Evolutionary conservation across 768 basidiomycete genomes (phyloP).

Genomic region (Collybia sordida): DNA sequence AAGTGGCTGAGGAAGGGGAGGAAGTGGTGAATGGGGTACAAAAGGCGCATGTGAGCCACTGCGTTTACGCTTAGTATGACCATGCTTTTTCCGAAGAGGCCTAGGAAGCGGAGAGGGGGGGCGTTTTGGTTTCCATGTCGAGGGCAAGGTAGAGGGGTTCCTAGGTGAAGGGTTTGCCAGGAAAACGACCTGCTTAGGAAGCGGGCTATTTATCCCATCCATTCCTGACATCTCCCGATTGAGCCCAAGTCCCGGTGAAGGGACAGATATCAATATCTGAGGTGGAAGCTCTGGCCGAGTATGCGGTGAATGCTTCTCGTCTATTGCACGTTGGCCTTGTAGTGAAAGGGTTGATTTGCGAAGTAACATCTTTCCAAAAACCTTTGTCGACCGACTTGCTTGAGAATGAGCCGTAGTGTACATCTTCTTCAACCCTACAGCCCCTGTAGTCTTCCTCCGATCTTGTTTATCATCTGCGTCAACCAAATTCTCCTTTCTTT

Average conservation of each 20-base stretch:
- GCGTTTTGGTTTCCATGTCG: constrained; percentile 16
- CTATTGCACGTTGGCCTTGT: not conserved
- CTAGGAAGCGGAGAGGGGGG: constrained; percentile 16
- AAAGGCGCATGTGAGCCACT: not conserved
- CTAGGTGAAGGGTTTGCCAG: not conserved
- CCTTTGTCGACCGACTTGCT: constrained; percentile 3
- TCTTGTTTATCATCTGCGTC: not conserved
- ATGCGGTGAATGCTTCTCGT: not conserved
- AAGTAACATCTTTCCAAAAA: constrained; percentile 16
- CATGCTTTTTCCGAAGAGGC: constrained; percentile 1
- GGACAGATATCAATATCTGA: constrained; percentile 10
- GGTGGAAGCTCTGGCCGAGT: constrained; percentile 7
- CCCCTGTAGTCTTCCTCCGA: not conserved
- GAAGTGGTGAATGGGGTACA: not conserved
- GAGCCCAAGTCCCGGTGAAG: constrained; percentile 11
- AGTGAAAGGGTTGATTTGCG: constrained; percentile 10
- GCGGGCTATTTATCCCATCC: too few relatives aligned
- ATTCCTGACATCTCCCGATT: not conserved
- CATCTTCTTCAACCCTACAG: not conserved
- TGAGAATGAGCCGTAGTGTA: not conserved
- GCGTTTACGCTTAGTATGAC: constrained; percentile 5
- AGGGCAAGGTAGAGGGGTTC: not conserved
- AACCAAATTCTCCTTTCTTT: not conserved
- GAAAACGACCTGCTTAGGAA: not conserved
- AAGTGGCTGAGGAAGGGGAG: not conserved